phyloP scores from a whole-genome alignment of 176 grass and related monocot species.

The Phyllostachys edulis region DNA sequence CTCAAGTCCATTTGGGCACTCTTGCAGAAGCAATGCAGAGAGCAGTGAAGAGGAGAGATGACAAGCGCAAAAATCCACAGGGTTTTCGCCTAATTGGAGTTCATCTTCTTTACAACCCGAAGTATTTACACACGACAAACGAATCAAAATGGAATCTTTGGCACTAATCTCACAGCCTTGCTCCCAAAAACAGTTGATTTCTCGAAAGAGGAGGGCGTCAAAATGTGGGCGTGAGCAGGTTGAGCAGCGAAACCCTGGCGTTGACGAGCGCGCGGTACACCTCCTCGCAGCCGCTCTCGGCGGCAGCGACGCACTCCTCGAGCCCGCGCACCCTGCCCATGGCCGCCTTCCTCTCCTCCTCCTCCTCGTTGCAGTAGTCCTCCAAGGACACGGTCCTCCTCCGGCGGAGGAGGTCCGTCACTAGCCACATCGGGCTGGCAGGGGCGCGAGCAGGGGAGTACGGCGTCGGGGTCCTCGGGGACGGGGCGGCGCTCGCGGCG shows the following conservation, averaged over 20 bases:
- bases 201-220: not conserved
- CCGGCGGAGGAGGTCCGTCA: constrained; percentile 61
- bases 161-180: constrained; percentile 21
- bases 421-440: constrained; percentile 58
- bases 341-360: constrained; percentile 57
- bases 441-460: constrained; percentile 44
- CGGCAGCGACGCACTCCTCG: constrained; percentile 54
- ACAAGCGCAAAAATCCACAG: not conserved
- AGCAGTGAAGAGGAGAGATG: not conserved
- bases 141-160: constrained; percentile 39
- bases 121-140: constrained; percentile 44
- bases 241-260: constrained; percentile 68
- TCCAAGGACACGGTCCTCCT: constrained; percentile 40
- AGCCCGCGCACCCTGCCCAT: constrained; percentile 51
- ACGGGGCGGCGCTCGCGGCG: constrained; percentile 42
- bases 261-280: constrained; percentile 67
- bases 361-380: constrained; percentile 50
- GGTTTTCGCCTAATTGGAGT: not conserved
- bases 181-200: not conserved
- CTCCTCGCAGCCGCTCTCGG: constrained; percentile 51
- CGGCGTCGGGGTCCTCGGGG: constrained; percentile 28
- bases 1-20: not conserved
- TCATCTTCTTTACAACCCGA: constrained; percentile 15
- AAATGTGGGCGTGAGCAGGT: constrained; percentile 63
- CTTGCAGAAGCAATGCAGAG: constrained; percentile 14